Conservation (phyloP, 495 filamentous ascomycete genomes). For the Tuber brumale region DNA sequence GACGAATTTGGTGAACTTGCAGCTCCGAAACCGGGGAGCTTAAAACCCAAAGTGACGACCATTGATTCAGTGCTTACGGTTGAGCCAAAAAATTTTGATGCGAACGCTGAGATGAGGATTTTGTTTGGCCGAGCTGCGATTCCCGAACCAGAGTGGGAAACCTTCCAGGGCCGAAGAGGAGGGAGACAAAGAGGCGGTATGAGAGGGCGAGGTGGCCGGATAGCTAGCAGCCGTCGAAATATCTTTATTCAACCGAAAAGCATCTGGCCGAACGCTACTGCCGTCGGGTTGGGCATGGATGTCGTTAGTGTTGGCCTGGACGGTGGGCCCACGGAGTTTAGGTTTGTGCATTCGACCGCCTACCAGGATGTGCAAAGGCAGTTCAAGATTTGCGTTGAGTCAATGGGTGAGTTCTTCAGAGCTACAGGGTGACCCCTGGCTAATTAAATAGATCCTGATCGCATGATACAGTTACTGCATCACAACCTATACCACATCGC, state of each 20-base stretch:
- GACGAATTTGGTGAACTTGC: conserved; percentile 62
- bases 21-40: conserved; percentile 34
- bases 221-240: conserved; percentile 66
- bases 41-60: conserved; percentile 44
- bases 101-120: conserved; percentile 84
- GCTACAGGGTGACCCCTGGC: background rate
- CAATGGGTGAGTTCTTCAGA: conserved; percentile 44
- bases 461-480: conserved; percentile 57
- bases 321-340: conserved; percentile 55
- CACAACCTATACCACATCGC: conserved; percentile 86
- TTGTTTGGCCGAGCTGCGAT: conserved; percentile 80
- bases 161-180: conserved; percentile 46
- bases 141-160: conserved; percentile 54
- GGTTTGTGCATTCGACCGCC: conserved; percentile 64
- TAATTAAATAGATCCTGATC: conserved; percentile 36
- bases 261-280: conserved; percentile 75
- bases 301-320: conserved; percentile 47
- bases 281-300: conserved; percentile 80
- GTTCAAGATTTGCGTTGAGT: conserved; percentile 67
- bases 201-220: conserved; percentile 54
- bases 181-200: conserved; percentile 47
- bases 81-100: conserved; percentile 74
- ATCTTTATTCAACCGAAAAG: conserved; percentile 84
- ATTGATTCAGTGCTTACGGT: conserved; percentile 58
- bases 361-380: conserved; percentile 70